Evolutionary conservation across 2,329 filamentous ascomycete genomes (phyloP).

Genomic region (Diaporthe caulivora): DNA sequence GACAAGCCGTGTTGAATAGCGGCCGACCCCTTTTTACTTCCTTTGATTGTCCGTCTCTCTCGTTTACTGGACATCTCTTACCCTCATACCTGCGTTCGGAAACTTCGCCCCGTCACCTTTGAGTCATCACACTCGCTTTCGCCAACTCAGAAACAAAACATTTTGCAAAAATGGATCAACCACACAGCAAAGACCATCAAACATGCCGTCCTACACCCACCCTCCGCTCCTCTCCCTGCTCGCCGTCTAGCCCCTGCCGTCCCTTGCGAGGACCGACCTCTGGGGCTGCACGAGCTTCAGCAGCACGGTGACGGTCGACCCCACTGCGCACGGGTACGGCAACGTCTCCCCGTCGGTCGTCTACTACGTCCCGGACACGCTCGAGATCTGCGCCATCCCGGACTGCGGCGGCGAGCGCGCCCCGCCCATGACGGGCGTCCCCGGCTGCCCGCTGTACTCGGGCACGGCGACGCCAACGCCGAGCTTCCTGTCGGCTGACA

Average conservation of each 20-base stretch:
- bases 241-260: conserved; percentile 36
- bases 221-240: conserved; percentile 34
- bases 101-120: neutral
- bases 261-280: conserved; percentile 59
- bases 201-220: neutral
- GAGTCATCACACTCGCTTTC: neutral
- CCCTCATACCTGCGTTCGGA: neutral
- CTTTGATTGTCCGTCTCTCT: neutral
- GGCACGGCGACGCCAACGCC: conserved; percentile 69
- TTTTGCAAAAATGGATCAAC: neutral
- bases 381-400: conserved; percentile 73
- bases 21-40: neutral
- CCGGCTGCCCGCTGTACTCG: conserved; percentile 68
- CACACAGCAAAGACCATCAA: neutral
- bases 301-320: conserved; percentile 40
- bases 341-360: conserved; percentile 59
- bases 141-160: neutral
- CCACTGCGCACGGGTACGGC: conserved; percentile 40
- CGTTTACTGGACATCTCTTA: neutral
- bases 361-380: conserved; percentile 73
- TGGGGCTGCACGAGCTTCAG: conserved; percentile 57
- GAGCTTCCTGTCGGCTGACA: conserved; percentile 53
- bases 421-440: conserved; percentile 72
- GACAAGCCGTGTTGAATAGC: neutral
- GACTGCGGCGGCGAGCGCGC: conserved; percentile 78